Percentiles rank a stretch among this genome's conserved stretches.
phyloP scores from a whole-genome alignment of 768 basidiomycete species.

The Termitomyces heimii region DNA sequence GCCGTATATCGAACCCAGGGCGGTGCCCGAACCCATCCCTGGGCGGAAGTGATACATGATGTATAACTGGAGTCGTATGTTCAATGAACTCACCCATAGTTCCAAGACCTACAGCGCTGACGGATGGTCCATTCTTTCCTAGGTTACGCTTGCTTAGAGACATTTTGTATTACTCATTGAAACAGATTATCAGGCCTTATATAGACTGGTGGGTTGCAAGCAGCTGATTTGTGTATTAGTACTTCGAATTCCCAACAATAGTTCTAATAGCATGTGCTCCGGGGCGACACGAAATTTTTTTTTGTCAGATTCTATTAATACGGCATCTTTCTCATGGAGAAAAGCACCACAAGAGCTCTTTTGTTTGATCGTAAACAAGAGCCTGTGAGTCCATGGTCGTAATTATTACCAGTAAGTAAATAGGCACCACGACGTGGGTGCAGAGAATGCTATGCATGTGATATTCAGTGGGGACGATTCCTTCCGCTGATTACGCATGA shows the following conservation, averaged over 20 bases:
- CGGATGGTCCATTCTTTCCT: constrained; percentile 20
- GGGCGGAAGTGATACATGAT: neutral
- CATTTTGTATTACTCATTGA: neutral
- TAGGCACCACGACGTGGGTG: too few relatives aligned
- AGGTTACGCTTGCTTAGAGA: constrained; percentile 16
- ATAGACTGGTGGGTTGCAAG: neutral
- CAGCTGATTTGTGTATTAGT: neutral
- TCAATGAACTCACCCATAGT: constrained; percentile 17
- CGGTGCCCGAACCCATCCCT: neutral
- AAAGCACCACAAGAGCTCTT: neutral
- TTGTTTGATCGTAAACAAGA: too few relatives aligned
- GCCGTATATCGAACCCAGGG: constrained; percentile 25
- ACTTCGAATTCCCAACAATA: neutral
- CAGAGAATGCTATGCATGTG: too few relatives aligned
- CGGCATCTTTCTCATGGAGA: neutral
- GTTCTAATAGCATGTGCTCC: neutral
- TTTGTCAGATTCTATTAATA: too few relatives aligned
- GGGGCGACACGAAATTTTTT: too few relatives aligned
- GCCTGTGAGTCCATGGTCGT: too few relatives aligned
- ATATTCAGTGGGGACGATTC: too few relatives aligned
- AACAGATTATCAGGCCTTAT: neutral
- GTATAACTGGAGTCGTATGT: neutral
- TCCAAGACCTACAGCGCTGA: constrained; percentile 22
- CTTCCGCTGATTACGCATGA: too few relatives aligned
- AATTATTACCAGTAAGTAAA: too few relatives aligned